Evolutionary conservation across 305 asterid species (phyloP).

Genomic region (Solanum hybrid): DNA sequence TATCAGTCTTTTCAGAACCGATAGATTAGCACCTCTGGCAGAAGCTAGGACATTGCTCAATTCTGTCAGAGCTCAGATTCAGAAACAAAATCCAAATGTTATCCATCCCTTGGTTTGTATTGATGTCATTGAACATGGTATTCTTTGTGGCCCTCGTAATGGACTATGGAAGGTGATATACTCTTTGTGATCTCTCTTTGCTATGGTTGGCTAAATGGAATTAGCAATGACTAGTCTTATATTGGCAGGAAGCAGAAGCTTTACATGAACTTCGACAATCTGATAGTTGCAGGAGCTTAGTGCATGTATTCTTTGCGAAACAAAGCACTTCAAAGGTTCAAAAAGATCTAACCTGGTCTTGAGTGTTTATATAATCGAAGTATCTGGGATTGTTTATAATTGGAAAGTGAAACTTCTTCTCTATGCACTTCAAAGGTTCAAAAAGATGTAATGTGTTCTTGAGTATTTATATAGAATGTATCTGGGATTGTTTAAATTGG

Average conservation of each 20-base stretch:
- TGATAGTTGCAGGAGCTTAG: slow-evolving; percentile 89
- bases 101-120: slow-evolving; percentile 79
- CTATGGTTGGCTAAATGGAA: not conserved
- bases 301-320: slow-evolving; percentile 87
- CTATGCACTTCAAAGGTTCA: slow-evolving; percentile 70
- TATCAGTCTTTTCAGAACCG: slow-evolving; percentile 64
- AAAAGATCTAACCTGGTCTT: not conserved
- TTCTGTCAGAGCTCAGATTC: slow-evolving; percentile 85
- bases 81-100: slow-evolving; percentile 79
- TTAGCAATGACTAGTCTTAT: not conserved
- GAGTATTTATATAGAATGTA: not conserved
- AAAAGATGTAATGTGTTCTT: not conserved
- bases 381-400: not conserved
- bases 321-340: slow-evolving; percentile 89
- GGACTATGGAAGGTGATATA: slow-evolving; percentile 79
- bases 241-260: slow-evolving; percentile 78
- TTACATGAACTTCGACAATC: slow-evolving; percentile 65
- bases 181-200: slow-evolving; percentile 6
- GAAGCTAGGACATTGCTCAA: slow-evolving; percentile 86
- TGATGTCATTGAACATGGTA: slow-evolving; percentile 89
- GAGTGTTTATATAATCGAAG: not conserved
- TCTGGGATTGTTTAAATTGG: not conserved
- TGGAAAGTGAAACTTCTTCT: not conserved
- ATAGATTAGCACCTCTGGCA: slow-evolving; percentile 72
- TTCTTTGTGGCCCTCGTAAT: slow-evolving; percentile 73